phyloP scores from a whole-genome alignment of 2,329 filamentous ascomycete genomes.

The Boeremia exigua region DNA sequence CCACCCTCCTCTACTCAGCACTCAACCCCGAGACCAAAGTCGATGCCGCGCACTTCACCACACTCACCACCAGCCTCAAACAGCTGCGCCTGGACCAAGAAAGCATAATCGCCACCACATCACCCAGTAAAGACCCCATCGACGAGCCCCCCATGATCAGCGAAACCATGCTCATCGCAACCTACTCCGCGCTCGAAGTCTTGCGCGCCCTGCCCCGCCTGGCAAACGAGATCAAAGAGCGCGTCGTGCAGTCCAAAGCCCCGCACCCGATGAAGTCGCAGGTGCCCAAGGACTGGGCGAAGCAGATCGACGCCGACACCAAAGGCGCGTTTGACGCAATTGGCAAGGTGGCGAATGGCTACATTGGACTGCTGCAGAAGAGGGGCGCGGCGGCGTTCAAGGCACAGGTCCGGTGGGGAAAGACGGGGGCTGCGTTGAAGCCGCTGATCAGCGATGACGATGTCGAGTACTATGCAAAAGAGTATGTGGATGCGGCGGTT shows the following conservation, averaged over 20 bases:
- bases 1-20: constrained; percentile 1
- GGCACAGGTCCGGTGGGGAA: constrained; percentile 30
- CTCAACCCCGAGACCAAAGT: not conserved
- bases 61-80: constrained; percentile 6
- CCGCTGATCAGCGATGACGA: constrained; percentile 31
- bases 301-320: constrained; percentile 16
- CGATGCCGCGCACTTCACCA: constrained; percentile 2
- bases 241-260: constrained; percentile 24
- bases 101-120: constrained; percentile 10
- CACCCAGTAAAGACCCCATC: constrained; percentile 14
- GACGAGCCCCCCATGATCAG: constrained; percentile 28
- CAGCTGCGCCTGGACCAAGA: constrained; percentile 21
- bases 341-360: constrained; percentile 18
- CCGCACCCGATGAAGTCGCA: constrained; percentile 23
- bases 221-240: constrained; percentile 22
- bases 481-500: constrained; percentile 41
- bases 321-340: constrained; percentile 24
- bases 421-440: constrained; percentile 30
- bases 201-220: constrained; percentile 23
- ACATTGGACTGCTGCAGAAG: constrained; percentile 30
- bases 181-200: constrained; percentile 34
- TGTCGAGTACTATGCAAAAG: constrained; percentile 31
- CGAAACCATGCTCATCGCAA: constrained; percentile 31
- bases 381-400: constrained; percentile 29
- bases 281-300: constrained; percentile 24